Evolutionary conservation across 441 rosid genomes (phyloP).

Genomic region (Erodium texanum): DNA sequence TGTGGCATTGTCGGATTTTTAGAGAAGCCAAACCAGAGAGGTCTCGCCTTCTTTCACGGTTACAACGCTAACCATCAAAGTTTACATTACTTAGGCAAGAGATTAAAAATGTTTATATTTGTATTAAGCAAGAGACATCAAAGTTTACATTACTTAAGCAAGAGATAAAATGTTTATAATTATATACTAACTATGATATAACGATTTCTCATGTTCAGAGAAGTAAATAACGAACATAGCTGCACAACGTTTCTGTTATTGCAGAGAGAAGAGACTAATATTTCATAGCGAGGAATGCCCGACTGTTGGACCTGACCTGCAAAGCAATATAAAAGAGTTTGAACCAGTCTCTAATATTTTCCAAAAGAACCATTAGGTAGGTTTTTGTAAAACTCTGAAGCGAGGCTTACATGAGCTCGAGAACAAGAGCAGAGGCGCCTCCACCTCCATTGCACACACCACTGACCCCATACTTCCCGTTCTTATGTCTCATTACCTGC

Average conservation of each 20-base stretch:
- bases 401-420: slow-evolving; percentile 73
- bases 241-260: no score
- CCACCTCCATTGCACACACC: slow-evolving; percentile 96
- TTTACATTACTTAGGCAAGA: no score
- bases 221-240: no score
- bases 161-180: no score
- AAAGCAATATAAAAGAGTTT: not conserved
- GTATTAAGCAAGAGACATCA: no score
- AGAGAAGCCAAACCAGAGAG: no score
- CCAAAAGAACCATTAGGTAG: not conserved
- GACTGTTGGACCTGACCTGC: slow-evolving; percentile 22
- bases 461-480: slow-evolving; percentile 68
- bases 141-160: no score
- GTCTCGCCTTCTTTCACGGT: not conserved
- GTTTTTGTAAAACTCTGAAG: slow-evolving; percentile 2
- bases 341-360: not conserved
- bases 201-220: no score
- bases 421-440: slow-evolving; percentile 87
- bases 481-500: slow-evolving; percentile 78
- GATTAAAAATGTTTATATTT: no score
- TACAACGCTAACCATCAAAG: not conserved
- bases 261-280: no score
- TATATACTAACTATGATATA: no score
- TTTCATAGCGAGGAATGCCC: slow-evolving; percentile 21
- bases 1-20: no score